Percentiles rank a stretch among this genome's conserved stretches.
phyloP scores from a whole-genome alignment of 768 basidiomycete species.

The Obba rivulosa region DNA sequence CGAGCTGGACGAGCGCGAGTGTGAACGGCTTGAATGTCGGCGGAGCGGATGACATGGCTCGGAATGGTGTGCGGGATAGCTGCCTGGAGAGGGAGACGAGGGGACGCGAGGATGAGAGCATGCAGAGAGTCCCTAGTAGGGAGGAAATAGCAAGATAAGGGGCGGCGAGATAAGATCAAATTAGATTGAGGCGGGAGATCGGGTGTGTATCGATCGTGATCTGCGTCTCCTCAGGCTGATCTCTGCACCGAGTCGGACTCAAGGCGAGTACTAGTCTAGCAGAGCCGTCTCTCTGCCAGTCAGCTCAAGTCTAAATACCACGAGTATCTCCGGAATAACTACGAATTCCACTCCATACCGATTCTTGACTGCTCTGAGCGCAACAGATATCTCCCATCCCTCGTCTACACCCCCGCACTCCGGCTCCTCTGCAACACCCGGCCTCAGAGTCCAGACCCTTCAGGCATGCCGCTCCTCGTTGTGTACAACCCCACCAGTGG shows the following conservation, averaged over 20 bases:
- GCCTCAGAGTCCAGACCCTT: not conserved
- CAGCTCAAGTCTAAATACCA: too few relatives aligned
- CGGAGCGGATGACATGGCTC: slow-evolving; percentile 13
- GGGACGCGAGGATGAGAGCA: not conserved
- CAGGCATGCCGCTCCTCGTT: slow-evolving; percentile 46
- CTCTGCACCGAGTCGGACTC: too few relatives aligned
- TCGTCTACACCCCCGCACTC: not conserved
- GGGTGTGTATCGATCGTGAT: not conserved
- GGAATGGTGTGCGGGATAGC: slow-evolving; percentile 1
- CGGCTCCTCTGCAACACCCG: not conserved
- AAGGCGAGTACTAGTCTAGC: too few relatives aligned
- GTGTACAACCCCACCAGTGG: slow-evolving; percentile 80
- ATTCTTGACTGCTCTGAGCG: too few relatives aligned
- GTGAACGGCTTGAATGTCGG: slow-evolving; percentile 66
- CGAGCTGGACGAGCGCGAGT: slow-evolving; percentile 87
- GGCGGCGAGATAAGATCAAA: not conserved
- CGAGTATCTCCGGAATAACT: too few relatives aligned
- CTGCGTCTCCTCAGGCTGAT: not conserved
- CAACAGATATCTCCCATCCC: too few relatives aligned
- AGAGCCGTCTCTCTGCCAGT: too few relatives aligned
- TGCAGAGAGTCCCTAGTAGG: not conserved
- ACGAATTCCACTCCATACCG: too few relatives aligned
- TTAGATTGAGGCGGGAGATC: not conserved
- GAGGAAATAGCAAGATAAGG: not conserved
- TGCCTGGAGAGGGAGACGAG: not conserved